Evolutionary conservation across 306 rosid genomes (phyloP), one percentile per base, ranked within the genome.

Genomic region (Quercus robur): DNA sequence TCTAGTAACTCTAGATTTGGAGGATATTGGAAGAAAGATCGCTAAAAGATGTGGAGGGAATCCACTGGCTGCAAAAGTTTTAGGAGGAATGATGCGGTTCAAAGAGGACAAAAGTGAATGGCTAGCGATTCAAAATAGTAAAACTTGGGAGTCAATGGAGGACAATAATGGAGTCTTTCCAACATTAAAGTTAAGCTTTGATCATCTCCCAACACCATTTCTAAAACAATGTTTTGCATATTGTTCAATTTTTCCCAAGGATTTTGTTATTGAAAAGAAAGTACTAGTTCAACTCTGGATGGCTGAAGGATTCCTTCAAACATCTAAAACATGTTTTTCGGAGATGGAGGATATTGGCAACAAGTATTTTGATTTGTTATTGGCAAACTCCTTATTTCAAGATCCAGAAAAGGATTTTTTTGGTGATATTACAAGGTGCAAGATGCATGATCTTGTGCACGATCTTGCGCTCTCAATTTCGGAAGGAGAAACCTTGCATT

Each of bases 381-480:
- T 75, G 38, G 23, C 74, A 10, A 77, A 30, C 12, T 69, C 75
- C n/a, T 51, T 81, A 26, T 68, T 75, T 20, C 81, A 81, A 76
- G 78, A 81, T 49, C 52, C 51, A 1, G 1, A 1, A 15, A 52
- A 0, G 31, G 70, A 76, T 19, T 28, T 0, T 1, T 0, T 4
- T 21, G 73, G 21, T 4, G 13, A 3, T 15, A 25, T 26, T 18
- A 7, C 0, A 20, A 9, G 5, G 0, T 76, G 52, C 6, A 71
- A 81, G 73, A 81, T 81, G 85, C 85, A 76, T 1, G 85, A 81
- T 81, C 67, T 52, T 44, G 51, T 81, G 4, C 80, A 81, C 12
- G 84, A 58, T 21, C 80, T 81, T 30, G 84, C 73, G 10, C 49
- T 17, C 57, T 74, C 35, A 41, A 62, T 64, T 52, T 23, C 69